Evolutionary conservation across 768 basidiomycete genomes (phyloP), one percentile per base, ranked within the genome.

Genomic region (Termitomyces sp.): DNA sequence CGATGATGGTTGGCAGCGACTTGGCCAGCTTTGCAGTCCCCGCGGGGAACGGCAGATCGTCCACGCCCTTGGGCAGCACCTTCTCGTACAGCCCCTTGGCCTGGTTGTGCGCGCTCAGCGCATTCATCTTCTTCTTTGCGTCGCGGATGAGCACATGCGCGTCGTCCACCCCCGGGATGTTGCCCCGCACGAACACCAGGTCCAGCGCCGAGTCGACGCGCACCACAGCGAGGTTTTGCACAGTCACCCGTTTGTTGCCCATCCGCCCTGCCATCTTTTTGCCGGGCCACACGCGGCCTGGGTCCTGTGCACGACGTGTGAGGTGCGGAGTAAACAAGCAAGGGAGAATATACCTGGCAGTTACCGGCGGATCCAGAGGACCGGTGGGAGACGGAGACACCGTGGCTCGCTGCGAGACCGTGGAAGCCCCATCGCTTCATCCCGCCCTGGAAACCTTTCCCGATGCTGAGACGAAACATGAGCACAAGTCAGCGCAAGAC

Each of bases 201-300:
- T 98, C 88, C 49, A 97, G 84, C 14, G 76, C 74, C 22, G 83
- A 84, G 76, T 99, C 97, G 58, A 99, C 81, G 22, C 94, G 89
- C 55, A 94, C 81, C 44, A 98, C 92, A 1, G 87, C 72, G 26
- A 98, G 84, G 68, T 98, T 98, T 67, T 96, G 94, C 14, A 81
- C 79, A 8, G 96, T 98, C 9, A 82, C 81, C 41, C 87, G 86
- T 61, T 84, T 79, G 56, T 86, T 88, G 51, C 97, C 97, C 79
- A 98, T 86, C 24, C 87, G 87, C 35, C 97, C 97, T 10, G 96
- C 86, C 96, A 97, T 98, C 78, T 98, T 98, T 76, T 94, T 97
- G 38, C 97, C 97, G 3, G 97, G 97, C 75, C 91, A 94, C 5
- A 98, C 80, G 66, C 97, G 86, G 48, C 97, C 97, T 26, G 97